phyloP scores from a whole-genome alignment of 2,329 filamentous ascomycete genomes.

The Cordyceps militaris region DNA sequence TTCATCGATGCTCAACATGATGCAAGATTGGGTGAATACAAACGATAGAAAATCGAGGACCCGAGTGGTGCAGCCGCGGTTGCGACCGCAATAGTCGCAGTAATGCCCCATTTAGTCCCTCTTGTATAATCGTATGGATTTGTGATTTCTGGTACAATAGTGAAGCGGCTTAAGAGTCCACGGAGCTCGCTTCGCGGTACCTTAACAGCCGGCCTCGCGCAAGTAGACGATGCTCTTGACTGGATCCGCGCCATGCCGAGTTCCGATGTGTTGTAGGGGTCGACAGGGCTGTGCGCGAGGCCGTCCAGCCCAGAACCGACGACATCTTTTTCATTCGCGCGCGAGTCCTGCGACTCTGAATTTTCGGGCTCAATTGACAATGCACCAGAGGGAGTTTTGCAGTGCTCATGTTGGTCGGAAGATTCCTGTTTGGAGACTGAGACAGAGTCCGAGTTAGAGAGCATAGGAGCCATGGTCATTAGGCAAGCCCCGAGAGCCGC shows the following conservation, averaged over 20 bases:
- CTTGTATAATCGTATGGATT: slow-evolving; percentile 66
- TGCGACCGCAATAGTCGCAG: slow-evolving; percentile 67
- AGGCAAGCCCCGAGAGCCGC: not conserved
- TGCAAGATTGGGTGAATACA: slow-evolving; percentile 25
- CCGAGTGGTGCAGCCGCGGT: slow-evolving; percentile 76
- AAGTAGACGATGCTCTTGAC: slow-evolving; percentile 7
- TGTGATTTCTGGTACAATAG: slow-evolving; percentile 72
- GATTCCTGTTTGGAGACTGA: too few species aligned
- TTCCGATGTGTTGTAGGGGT: not conserved
- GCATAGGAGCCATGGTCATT: not conserved
- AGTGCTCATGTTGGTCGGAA: not conserved
- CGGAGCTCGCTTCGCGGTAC: slow-evolving; percentile 48
- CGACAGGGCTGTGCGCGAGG: not conserved
- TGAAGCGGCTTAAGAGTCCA: slow-evolving; percentile 64
- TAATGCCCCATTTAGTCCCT: slow-evolving; percentile 78
- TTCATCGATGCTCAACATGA: not conserved
- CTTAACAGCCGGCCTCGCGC: slow-evolving; percentile 19
- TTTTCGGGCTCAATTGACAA: not conserved
- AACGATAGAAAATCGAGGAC: slow-evolving; percentile 76
- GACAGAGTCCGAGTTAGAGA: not conserved
- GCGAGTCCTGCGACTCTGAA: not conserved
- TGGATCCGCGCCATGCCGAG: slow-evolving; percentile 1
- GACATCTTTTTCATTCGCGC: not conserved
- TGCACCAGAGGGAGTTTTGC: not conserved
- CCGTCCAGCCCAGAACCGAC: not conserved